Evolutionary conservation across 202 grass and related monocot genomes (phyloP), one percentile per base, ranked within the genome.

Genomic region (Digitaria exilis): DNA sequence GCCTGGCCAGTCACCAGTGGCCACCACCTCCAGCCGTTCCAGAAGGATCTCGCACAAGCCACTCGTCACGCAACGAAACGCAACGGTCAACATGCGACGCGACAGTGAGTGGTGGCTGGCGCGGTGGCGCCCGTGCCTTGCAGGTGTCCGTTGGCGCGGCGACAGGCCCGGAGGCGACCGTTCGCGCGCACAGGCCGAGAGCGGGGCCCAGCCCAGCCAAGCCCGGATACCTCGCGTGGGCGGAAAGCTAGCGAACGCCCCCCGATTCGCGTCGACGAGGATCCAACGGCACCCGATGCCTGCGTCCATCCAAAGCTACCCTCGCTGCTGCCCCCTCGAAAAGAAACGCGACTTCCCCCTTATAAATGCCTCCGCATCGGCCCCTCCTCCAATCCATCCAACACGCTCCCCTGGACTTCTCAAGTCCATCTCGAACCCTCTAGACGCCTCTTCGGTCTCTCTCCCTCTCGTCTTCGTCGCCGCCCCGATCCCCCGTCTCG

Each of bases 261-360:
- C 13, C 19, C 9, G 5, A 46, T 78, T 12, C 71, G 18, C 7
- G 3, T 12, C 72, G 21, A 19, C 9, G 29, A 10, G 58, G 41
- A 88, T 91, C 77, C 85, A 70, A 85, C 85, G 77, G 81, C 79
- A 67, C 37, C 35, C 35, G 81, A 88, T 73, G 19, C 70, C 77
- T 85, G 81, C 81, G 85, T 91, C 65, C 43, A 64, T 74, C 65
- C 50, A 66, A 91, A 84, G 81, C 89, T 80, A 87, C 49, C 0
- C 28, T 28, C 8, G 2, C 24, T 34, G 13, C 32, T 14, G 46
- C 21, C 26, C 17, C 21, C 9, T 4, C 28, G 2, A 14, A 57
- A 17, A 30, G 22, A 44, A 31, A 58, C 24, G 25, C 48, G 2
- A 46, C 13, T 8, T 19, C 0, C 52, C 46, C 41, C 10, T 2